Evolutionary conservation across 2,329 filamentous ascomycete species (phyloP), one percentile per base, ranked within the genome.

Genomic region (Penicillium sp.): DNA sequence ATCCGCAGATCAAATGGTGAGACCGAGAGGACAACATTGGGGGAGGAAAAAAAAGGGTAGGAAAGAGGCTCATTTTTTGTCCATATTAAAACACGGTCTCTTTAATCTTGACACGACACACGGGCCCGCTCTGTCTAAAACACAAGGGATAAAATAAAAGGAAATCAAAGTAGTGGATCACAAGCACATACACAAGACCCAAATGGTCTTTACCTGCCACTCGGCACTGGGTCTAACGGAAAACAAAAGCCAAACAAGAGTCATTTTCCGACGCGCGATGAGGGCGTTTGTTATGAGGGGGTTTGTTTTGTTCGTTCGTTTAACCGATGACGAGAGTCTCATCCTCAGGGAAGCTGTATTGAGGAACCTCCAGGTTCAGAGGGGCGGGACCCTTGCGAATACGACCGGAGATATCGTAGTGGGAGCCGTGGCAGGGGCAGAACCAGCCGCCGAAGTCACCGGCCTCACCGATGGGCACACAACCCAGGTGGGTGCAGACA

Each of bases 391-490:
- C 94, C 86, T 91, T 97, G 83, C 94, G 88, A 85, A 96, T 91
- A 80, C 94, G 92, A 77, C 94, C 94, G 63, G 92, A 97, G 78
- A 99, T 97, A 77, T 99, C 94, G 87, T 99, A 99, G 85, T 99
- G 94, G 68, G 92, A 97, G 79, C 94, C 94, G 86, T 99, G 94
- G 90, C 94, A 99, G 65, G 94, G 94, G 84, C 94, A 99, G 89
- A 99, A 99, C 94, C 94, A 99, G 75, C 94, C 94, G 76, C 94
- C 94, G 72, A 83, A 99, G 80, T 99, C 95, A 77, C 94, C 94
- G 63, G 94, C 91, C 83, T 99, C 94, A 72, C 95, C 94, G 71
- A 99, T 99, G 74, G 94, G 94, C 68, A 99, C 94, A 86, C 94
- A 99, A 81, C 94, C 94, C 74, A 99, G 83, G 81, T 99, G 94